Percentiles rank a stretch among this genome's conserved stretches.
Evolutionary conservation across 2,329 filamentous ascomycete species (phyloP).

Genomic region (Fusarium protoensiforme): DNA sequence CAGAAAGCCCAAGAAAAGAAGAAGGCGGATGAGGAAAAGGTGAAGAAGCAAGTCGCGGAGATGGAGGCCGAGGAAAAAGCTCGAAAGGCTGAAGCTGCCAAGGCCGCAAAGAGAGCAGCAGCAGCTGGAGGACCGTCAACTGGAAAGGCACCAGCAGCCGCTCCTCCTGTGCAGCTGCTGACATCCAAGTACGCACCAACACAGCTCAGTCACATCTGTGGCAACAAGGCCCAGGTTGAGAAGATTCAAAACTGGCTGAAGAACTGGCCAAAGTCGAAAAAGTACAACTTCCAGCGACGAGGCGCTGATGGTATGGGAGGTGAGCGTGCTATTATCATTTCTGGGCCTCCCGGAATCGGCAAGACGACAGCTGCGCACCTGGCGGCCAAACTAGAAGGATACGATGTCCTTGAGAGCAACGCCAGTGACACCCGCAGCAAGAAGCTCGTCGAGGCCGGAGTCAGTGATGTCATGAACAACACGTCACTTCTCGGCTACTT

Average conservation of each 20-base stretch:
- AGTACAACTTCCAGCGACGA: slow-evolving; percentile 82
- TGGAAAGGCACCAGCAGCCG: slow-evolving; percentile 54
- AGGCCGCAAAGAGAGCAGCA: slow-evolving; percentile 58
- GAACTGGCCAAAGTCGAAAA: slow-evolving; percentile 82
- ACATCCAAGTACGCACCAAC: slow-evolving; percentile 96
- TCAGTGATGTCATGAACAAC: slow-evolving; percentile 93
- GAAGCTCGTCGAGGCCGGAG: slow-evolving; percentile 87
- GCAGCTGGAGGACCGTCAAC: slow-evolving; percentile 36
- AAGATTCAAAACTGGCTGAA: slow-evolving; percentile 90
- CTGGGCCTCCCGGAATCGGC: slow-evolving; percentile 94
- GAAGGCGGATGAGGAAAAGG: slow-evolving; percentile 84
- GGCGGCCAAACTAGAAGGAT: slow-evolving; percentile 91
- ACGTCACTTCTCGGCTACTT: slow-evolving; percentile 94
- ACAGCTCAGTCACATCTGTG: slow-evolving; percentile 87
- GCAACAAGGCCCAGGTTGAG: slow-evolving; percentile 91
- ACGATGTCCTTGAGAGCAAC: slow-evolving; percentile 93
- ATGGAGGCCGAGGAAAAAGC: slow-evolving; percentile 85
- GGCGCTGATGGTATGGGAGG: slow-evolving; percentile 87
- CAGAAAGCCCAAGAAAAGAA: slow-evolving; percentile 88
- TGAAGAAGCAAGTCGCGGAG: slow-evolving; percentile 81
- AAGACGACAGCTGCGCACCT: slow-evolving; percentile 98
- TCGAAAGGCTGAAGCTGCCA: slow-evolving; percentile 62
- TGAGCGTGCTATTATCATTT: slow-evolving; percentile 91
- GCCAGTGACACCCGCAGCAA: slow-evolving; percentile 97
- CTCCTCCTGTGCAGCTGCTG: slow-evolving; percentile 77